Evolutionary conservation across 768 basidiomycete genomes (phyloP).

Genomic region (Nidularia pulvinata): DNA sequence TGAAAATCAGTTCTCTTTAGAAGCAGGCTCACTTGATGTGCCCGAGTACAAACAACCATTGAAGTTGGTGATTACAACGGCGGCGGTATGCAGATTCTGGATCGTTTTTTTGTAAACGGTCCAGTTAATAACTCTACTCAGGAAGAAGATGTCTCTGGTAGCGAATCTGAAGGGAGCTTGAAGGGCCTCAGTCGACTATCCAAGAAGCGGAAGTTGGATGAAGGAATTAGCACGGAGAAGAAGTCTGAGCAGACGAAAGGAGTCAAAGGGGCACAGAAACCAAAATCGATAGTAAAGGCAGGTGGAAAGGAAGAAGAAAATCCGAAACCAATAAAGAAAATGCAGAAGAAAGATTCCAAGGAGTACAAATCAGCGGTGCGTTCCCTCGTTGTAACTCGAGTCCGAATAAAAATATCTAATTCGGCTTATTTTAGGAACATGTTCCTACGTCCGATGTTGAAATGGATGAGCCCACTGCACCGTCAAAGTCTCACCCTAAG

Average conservation of each 20-base stretch:
- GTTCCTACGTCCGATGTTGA: slow-evolving; percentile 40
- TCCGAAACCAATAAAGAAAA: slow-evolving; percentile 8
- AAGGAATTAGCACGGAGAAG: not conserved
- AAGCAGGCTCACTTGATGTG: slow-evolving; percentile 37
- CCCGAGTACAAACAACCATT: slow-evolving; percentile 43
- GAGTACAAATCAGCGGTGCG: slow-evolving; percentile 36
- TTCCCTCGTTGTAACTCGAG: not conserved
- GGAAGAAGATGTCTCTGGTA: not conserved
- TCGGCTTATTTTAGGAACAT: slow-evolving; percentile 9
- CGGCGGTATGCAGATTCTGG: slow-evolving; percentile 18
- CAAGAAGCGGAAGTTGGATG: not conserved
- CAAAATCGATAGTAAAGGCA: slow-evolving; percentile 5
- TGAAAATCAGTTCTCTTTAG: slow-evolving; percentile 44
- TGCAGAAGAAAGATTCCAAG: slow-evolving; percentile 12
- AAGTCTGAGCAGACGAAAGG: not conserved
- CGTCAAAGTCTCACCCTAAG: too few relatives aligned
- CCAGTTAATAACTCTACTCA: not conserved
- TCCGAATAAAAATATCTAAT: too few relatives aligned
- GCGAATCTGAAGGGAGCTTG: not conserved
- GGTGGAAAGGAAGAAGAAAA: slow-evolving; percentile 1
- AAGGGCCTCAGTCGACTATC: not conserved
- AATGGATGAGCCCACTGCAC: slow-evolving; percentile 5
- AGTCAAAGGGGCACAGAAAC: not conserved
- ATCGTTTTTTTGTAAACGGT: slow-evolving; percentile 10
- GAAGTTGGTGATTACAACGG: slow-evolving; percentile 36